Conservation (phyloP, 2,329 filamentous ascomycete genomes). For the Cryphonectria carpinicola region DNA sequence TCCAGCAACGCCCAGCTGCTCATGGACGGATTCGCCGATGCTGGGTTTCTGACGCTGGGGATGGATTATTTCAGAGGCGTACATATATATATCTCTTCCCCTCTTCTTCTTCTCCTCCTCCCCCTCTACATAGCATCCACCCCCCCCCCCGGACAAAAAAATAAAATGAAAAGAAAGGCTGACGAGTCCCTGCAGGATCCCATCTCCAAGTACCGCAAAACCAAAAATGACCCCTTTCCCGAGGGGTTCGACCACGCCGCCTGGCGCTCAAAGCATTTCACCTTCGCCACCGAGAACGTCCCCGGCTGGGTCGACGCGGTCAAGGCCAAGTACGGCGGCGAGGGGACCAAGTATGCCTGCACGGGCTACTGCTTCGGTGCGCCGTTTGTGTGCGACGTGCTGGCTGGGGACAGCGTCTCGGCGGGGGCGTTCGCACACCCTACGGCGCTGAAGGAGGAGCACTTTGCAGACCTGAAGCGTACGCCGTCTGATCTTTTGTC, state of each 20-base stretch:
- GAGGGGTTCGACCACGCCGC: constrained; percentile 51
- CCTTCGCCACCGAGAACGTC: constrained; percentile 47
- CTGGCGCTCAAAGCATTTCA: constrained; percentile 51
- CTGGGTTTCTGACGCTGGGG: constrained; percentile 47
- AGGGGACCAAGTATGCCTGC: constrained; percentile 43
- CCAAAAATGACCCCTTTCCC: constrained; percentile 37
- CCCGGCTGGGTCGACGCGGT: constrained; percentile 49
- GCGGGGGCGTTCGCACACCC: constrained; percentile 57
- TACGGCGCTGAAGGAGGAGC: constrained; percentile 51
- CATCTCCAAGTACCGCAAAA: constrained; percentile 45
- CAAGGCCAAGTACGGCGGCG: constrained; percentile 40
- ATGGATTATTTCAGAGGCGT: constrained; percentile 51
- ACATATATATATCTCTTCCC: constrained; percentile 21
- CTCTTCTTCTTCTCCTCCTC: background rate
- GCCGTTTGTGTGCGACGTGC: constrained; percentile 49
- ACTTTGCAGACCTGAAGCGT: constrained; percentile 46
- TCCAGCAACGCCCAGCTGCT: constrained; percentile 48
- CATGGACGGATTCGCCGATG: constrained; percentile 51
- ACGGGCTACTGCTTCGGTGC: constrained; percentile 48
- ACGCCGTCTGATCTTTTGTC: constrained; percentile 27
- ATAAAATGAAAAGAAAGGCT: background rate
- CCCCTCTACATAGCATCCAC: too few relatives aligned
- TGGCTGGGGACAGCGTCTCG: constrained; percentile 41
- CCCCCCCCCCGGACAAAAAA: background rate
- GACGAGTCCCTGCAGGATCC: constrained; percentile 41